Evolutionary conservation across 768 basidiomycete species (phyloP), one percentile per base, ranked within the genome.

Genomic region (Leccinum uliginosum): DNA sequence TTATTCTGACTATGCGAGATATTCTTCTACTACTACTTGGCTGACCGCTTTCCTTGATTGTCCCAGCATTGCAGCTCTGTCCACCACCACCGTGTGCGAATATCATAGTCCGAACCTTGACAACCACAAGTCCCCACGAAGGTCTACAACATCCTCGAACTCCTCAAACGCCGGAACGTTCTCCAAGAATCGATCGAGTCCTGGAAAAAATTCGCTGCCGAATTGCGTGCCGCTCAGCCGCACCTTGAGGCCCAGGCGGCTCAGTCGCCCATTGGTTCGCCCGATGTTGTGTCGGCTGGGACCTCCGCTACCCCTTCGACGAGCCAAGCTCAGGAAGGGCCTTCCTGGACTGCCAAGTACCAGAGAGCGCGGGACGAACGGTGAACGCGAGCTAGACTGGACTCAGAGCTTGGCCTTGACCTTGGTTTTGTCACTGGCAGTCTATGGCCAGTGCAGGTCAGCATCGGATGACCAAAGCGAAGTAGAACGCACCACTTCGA

Each of bases 401-500:
- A 24, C 23, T 56, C 75, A 80, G 35, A 79, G 70, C 59, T 80
- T 80, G 11, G 79, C 76, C 64, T 78, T 78, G 43, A 50, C 15
- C 46, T 47, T 47, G 1, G 11, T 14, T 3, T 44, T 21, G 19
- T 3, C 43, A 8, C 68, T 73, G 34, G 73, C 65, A n/a, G 60
- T 57, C 74, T 77, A 52, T 19, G 45, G 15, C 8, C 17, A 3
- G 35, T 38, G 17, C 17, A 17, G 35, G 35, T 45, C 23, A 23
- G 7, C 44, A 19, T 26, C 9, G 14, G 51, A 50, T 6, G 38
- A 40, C 9, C 4, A 10, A 40, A 10, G 9, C 38, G 9, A 40
- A 40, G 38, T 38, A n/a, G 38, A 49, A 51, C 57, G 53, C 54
- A 91, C 92, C 82, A 29, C 29, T 10, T 89, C 90, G 50, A 98